These are phyloP conservation scores for Melocanna baccifera DNA, from an alignment of 176 grass and related monocot species.

Conservation along the genomic window DNA sequence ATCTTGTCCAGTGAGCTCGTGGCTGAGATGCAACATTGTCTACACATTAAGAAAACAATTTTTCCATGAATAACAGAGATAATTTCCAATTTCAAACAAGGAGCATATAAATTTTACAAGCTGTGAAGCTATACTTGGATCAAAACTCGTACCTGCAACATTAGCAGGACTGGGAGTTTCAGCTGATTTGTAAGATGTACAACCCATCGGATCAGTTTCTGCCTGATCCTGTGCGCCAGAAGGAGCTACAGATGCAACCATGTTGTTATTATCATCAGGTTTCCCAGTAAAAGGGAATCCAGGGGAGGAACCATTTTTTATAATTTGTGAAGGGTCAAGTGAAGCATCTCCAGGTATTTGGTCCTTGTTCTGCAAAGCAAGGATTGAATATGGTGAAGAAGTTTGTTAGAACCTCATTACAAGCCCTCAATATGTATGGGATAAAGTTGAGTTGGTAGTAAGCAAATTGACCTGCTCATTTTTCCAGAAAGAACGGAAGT, in stretches of 20 bases:
- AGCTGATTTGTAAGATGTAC: constrained; percentile 27
- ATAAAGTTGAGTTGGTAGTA: not conserved
- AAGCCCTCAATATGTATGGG: not conserved
- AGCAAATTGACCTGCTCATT: constrained; percentile 49
- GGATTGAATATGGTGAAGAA: not conserved
- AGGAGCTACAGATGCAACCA: constrained; percentile 31
- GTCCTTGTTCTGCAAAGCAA: constrained; percentile 41
- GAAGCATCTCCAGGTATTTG: constrained; percentile 36
- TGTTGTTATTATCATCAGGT: constrained; percentile 18
- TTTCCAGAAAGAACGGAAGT: constrained; percentile 87
- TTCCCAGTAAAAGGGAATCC: constrained; percentile 30
- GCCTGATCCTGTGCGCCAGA: constrained; percentile 18
- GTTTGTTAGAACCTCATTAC: not conserved
- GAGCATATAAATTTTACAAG: not conserved
- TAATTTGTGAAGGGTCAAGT: constrained; percentile 46
- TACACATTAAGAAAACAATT: constrained; percentile 1
- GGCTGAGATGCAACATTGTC: constrained; percentile 44
- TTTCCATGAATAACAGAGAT: not conserved
- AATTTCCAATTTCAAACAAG: not conserved
- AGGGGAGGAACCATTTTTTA: constrained; percentile 46
- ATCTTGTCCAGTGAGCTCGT: constrained; percentile 29
- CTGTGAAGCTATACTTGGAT: not conserved
- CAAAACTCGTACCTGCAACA: constrained; percentile 30
- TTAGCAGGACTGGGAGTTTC: constrained; percentile 38
- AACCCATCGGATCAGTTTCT: constrained; percentile 35